These are phyloP conservation scores for Cucurbita ficifolia DNA, from an alignment of 306 rosid genomes.

Conservation along the genomic window DNA sequence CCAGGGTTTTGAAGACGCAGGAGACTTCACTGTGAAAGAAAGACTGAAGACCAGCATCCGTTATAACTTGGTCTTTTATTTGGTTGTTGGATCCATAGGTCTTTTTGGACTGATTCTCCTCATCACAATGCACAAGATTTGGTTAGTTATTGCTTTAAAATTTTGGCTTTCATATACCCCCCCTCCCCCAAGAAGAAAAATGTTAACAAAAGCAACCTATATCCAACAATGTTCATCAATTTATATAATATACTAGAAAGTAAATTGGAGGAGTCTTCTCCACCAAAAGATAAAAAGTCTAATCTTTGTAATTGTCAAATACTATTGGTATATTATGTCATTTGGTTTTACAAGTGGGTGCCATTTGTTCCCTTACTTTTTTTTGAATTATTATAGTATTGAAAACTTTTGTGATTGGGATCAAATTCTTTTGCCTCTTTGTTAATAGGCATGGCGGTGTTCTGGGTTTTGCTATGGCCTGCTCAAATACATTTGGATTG, in stretches of 20 bases:
- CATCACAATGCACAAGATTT: conserved; percentile 35
- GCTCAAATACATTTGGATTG: conserved; percentile 94
- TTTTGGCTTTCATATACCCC: no score
- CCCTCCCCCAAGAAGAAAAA: no score
- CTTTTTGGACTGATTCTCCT: conserved; percentile 65
- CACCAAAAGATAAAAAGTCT: neutral
- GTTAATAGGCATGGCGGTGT: conserved; percentile 52
- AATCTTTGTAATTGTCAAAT: neutral
- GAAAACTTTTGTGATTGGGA: neutral
- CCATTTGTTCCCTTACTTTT: neutral
- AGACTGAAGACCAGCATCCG: conserved; percentile 92
- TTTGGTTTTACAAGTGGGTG: neutral
- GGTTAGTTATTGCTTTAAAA: conserved; percentile 35
- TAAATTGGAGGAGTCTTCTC: neutral
- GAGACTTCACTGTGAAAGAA: conserved; percentile 75
- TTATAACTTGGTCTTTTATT: conserved; percentile 73
- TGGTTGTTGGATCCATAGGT: conserved; percentile 68
- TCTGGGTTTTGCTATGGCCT: conserved; percentile 89
- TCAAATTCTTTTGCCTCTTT: conserved; percentile 3
- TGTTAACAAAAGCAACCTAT: neutral
- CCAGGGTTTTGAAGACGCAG: conserved; percentile 99
- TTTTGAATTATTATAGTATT: neutral
- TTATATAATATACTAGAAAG: neutral
- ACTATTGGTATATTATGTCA: neutral
- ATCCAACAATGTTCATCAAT: neutral